Evolutionary conservation across 805 yeast genomes (phyloP), one percentile per base, ranked within the genome.

Genomic region (Yarrowia sp.): DNA sequence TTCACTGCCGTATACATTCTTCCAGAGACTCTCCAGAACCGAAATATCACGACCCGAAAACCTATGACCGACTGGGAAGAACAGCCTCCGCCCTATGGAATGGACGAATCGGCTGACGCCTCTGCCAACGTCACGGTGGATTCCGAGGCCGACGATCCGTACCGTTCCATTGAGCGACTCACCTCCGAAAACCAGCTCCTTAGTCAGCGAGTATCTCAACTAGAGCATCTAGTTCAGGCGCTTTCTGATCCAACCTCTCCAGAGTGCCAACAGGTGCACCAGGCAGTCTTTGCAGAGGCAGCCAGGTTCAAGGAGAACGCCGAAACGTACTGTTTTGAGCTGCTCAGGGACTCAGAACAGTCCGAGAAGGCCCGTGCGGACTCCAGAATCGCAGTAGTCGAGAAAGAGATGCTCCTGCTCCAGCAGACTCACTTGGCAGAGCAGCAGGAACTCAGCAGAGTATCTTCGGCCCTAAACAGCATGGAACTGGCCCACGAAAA

Each of bases 11-110:
- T 27, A 27, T 27, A 27, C 29, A 19, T 4, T 36, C 10, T 10
- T 4, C 14, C 36, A 16, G 35, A 33, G 29, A 39, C 4, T 9
- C 4, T 32, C 36, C 29, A 27, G 18, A 14, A 5, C 36, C n/a
- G 3, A 12, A 31, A 6, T 13, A 13, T n/a, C 7, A 31, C 3
- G 14, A 12, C 35, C 35, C 6, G 13, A 13, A 9, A 36, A 39
- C 44, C 13, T 25, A 51, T 51, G 58, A 35, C 58, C 2, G 42
- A 16, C 42, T 51, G 58, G 58, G 58, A 49, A 49, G 56, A 51
- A 51, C 58, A 51, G 32, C 58, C 58, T 3, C 58, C 58, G 9
- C 58, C 58, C 1, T 51, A 51, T 51, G 58, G 32, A 4, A 51
- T 51, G 58, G 58, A 51, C 16, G 32, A 35, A 4, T 24, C 32